These are phyloP conservation scores for Carnegiea gigantea DNA, from an alignment of 179 eudicot species.

Conservation along the genomic window DNA sequence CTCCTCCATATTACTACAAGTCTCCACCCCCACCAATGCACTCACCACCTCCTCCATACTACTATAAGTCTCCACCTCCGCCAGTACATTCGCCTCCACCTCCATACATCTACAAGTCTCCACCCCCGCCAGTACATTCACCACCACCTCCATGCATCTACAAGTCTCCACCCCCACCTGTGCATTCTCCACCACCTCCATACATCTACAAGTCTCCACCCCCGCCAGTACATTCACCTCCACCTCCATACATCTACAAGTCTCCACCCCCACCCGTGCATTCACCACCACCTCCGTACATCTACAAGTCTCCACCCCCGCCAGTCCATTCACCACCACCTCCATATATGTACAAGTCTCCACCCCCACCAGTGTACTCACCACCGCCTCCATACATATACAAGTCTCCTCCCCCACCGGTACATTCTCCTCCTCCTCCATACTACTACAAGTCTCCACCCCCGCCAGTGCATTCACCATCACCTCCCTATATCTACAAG, in stretches of 20 bases:
- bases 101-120: constrained; percentile 9
- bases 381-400: constrained; percentile 7
- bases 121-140: constrained; percentile 6
- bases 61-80: constrained; percentile 2
- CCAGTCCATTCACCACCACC: constrained; percentile 14
- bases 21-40: constrained; percentile 16
- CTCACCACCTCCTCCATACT: constrained; percentile 9
- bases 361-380: constrained; percentile 6
- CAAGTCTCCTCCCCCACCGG: constrained; percentile 11
- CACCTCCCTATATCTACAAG: background rate
- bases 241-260: background rate
- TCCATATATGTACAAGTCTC: constrained; percentile 10
- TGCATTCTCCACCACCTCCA: too few relatives aligned
- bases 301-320: constrained; percentile 11
- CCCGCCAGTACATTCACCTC: background rate
- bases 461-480: background rate
- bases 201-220: too few relatives aligned
- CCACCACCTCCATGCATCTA: constrained; percentile 18
- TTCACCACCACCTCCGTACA: background rate
- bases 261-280: background rate
- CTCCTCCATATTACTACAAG: constrained; percentile 9
- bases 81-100: constrained; percentile 17
- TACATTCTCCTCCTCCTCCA: background rate
- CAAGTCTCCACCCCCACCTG: too few relatives aligned
- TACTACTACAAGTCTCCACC: constrained; percentile 16